Evolutionary conservation across 805 yeast species (phyloP).

Genomic region (Pichia ethanolica): DNA sequence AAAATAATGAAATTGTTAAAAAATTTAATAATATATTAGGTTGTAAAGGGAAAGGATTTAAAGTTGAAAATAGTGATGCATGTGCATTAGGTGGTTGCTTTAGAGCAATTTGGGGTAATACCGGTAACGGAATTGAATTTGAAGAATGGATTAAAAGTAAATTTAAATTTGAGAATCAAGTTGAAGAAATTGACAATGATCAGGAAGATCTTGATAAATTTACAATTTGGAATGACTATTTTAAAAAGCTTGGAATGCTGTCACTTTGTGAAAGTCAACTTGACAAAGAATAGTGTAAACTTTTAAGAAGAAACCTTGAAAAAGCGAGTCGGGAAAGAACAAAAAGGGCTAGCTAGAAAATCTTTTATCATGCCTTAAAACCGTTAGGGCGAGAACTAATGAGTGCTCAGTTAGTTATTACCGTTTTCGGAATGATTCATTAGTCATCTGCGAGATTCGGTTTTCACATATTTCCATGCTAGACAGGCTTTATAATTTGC

Average conservation of each 20-base stretch:
- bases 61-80: conserved; percentile 75
- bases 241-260: conserved; percentile 45
- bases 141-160: conserved; percentile 39
- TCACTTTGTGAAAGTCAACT: conserved; percentile 34
- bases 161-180: conserved; percentile 40
- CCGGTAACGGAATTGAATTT: conserved; percentile 24
- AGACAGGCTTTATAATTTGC: no score
- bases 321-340: no score
- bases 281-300: no score
- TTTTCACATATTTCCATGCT: no score
- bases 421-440: no score
- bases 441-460: no score
- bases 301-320: no score
- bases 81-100: conserved; percentile 91
- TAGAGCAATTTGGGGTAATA: conserved; percentile 66
- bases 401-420: no score
- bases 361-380: no score
- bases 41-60: conserved; percentile 54
- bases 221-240: conserved; percentile 48
- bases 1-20: conserved; percentile 57
- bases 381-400: no score
- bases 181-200: conserved; percentile 30
- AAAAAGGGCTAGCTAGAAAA: no score
- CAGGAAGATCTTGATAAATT: conserved; percentile 27
- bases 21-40: conserved; percentile 69